phyloP scores from a whole-genome alignment of 2,329 filamentous ascomycete species.

The Periconia sp. region DNA sequence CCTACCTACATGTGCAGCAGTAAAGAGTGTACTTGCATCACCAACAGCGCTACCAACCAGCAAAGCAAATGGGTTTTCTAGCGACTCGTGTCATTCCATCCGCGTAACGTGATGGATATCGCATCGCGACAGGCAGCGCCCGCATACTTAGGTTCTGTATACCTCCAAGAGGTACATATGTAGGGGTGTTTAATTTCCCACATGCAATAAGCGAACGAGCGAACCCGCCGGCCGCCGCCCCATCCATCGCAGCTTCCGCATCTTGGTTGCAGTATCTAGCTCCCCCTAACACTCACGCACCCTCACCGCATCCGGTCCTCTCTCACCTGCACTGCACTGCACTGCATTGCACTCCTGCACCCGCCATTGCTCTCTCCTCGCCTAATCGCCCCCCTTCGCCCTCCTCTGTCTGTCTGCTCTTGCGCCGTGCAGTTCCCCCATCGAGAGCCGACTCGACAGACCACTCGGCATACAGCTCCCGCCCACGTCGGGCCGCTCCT shows the following conservation, averaged over 20 bases:
- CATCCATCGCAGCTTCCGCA: slow-evolving; percentile 29
- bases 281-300: slow-evolving; percentile 13
- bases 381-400: slow-evolving; percentile 18
- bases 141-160: too few species aligned
- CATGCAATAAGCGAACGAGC: too few species aligned
- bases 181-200: too few species aligned
- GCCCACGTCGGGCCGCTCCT: background rate
- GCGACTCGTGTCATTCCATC: too few species aligned
- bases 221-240: slow-evolving; percentile 30
- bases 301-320: slow-evolving; percentile 17
- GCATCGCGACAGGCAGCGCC: slow-evolving; percentile 10
- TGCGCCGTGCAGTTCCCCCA: slow-evolving; percentile 1
- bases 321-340: background rate
- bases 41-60: slow-evolving; percentile 15
- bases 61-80: too few species aligned
- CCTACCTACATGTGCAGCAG: too few species aligned
- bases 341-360: slow-evolving; percentile 1
- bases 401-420: slow-evolving; percentile 20
- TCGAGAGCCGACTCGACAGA: background rate
- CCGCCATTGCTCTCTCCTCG: slow-evolving; percentile 1
- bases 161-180: too few species aligned
- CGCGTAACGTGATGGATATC: too few species aligned
- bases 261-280: slow-evolving; percentile 12
- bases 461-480: background rate
- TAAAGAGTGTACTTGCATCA: too few species aligned